A percentile compares a stretch with the other conserved stretches of the same genome.
Conservation (phyloP, 208 protist genomes). For the Acanthamoeba sp. region DNA sequence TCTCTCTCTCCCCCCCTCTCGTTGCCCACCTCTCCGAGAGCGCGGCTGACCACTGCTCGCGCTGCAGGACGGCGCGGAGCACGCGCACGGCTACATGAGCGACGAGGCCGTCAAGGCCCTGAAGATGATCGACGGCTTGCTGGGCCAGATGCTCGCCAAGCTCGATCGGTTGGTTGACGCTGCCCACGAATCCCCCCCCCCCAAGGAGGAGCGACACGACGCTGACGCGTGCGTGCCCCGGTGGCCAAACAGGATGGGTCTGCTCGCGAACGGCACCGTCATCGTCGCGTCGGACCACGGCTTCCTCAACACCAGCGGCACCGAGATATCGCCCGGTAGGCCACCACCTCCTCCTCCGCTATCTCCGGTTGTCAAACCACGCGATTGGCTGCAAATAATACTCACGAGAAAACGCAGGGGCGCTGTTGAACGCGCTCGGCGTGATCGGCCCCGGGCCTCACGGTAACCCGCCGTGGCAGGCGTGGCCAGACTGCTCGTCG, state of each 20-base stretch:
- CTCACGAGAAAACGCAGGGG: background rate
- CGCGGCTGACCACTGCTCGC: no score
- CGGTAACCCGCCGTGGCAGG: constrained; percentile 19
- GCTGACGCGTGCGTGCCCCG: background rate
- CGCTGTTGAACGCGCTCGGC: constrained; percentile 15
- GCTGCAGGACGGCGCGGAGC: background rate
- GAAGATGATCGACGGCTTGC: background rate
- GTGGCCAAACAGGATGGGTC: background rate
- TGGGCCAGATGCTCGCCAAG: constrained; percentile 31
- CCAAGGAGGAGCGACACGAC: no score
- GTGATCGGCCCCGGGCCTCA: constrained; percentile 5
- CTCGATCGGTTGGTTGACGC: background rate
- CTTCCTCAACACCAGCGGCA: constrained; percentile 2
- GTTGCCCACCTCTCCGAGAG: background rate
- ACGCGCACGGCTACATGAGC: constrained; percentile 40
- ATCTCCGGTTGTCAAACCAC: no score
- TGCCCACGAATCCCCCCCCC: no score
- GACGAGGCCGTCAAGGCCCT: background rate
- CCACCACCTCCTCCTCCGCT: no score
- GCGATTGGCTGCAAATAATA: no score
- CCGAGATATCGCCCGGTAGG: background rate
- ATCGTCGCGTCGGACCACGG: constrained; percentile 42
- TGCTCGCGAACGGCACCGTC: constrained; percentile 33
- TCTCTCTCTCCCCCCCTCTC: background rate
- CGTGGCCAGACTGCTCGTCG: constrained; percentile 34